phyloP scores from a whole-genome alignment of 257 asterid genomes.

The Lithospermum erythrorhizon region DNA sequence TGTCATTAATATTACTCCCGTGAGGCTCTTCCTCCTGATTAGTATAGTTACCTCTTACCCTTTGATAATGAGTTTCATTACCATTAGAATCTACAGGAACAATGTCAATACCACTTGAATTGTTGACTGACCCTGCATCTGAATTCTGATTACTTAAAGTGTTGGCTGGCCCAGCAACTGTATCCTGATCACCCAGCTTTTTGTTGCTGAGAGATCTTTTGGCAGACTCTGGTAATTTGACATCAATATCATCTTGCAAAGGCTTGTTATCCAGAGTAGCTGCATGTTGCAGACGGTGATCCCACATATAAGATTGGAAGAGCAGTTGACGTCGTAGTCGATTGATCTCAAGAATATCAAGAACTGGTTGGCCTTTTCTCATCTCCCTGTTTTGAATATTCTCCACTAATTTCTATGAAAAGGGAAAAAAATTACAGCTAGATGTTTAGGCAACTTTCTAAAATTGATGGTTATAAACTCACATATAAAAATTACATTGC shows the following conservation, averaged over 20 bases:
- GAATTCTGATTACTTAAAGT: conserved; percentile 14
- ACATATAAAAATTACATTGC: not conserved
- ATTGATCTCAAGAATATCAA: conserved; percentile 80
- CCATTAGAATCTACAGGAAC: conserved; percentile 23
- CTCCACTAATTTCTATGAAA: conserved; percentile 55
- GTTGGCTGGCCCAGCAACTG: conserved; percentile 18
- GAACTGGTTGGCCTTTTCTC: conserved; percentile 42
- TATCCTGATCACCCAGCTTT: conserved; percentile 17
- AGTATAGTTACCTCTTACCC: conserved; percentile 10
- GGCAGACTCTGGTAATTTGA: conserved; percentile 24
- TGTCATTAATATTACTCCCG: conserved; percentile 19
- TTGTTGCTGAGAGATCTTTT: conserved; percentile 20
- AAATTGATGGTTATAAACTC: not conserved
- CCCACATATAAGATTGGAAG: conserved; percentile 85
- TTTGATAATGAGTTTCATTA: conserved; percentile 24
- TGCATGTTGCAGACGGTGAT: conserved; percentile 58
- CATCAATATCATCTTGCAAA: conserved; percentile 20
- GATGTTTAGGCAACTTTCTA: not conserved
- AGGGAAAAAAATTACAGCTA: conserved; percentile 14
- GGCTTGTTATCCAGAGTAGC: conserved; percentile 33
- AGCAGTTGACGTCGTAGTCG: conserved; percentile 59
- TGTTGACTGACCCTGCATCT: conserved; percentile 17
- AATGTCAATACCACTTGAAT: conserved; percentile 18
- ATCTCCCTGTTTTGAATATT: conserved; percentile 44
- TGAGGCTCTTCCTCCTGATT: conserved; percentile 23